These are phyloP conservation scores for Aspergillus nidulans DNA, from an alignment of 495 filamentous ascomycete species.

Conservation along the genomic window DNA sequence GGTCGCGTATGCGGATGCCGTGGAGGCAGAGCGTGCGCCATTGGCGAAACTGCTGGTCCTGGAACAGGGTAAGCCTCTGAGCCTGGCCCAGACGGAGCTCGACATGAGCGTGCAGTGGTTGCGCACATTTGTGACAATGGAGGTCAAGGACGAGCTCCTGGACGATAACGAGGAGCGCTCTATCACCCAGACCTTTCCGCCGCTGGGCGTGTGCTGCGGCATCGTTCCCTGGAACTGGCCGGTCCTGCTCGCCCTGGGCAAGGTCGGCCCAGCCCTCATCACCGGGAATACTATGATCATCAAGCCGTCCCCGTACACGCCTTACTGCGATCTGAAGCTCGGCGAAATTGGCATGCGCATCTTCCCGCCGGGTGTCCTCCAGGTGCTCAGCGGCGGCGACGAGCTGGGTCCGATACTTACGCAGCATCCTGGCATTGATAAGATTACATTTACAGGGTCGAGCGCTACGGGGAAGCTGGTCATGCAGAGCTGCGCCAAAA, in stretches of 20 bases:
- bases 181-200: constrained; percentile 48
- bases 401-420: constrained; percentile 57
- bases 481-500: constrained; percentile 55
- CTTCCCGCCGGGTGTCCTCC: constrained; percentile 63
- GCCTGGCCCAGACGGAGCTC: constrained; percentile 24
- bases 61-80: constrained; percentile 55
- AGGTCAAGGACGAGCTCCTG: constrained; percentile 26
- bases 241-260: constrained; percentile 52
- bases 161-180: constrained; percentile 46
- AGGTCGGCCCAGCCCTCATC: constrained; percentile 52
- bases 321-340: constrained; percentile 54
- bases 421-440: constrained; percentile 56
- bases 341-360: constrained; percentile 53
- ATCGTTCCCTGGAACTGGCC: constrained; percentile 64
- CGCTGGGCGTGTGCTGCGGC: constrained; percentile 54
- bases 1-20: constrained; percentile 46
- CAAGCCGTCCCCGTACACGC: constrained; percentile 63
- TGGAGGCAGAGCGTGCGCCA: constrained; percentile 37
- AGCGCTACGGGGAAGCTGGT: constrained; percentile 60
- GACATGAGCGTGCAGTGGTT: constrained; percentile 20
- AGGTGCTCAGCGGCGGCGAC: constrained; percentile 63
- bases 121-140: constrained; percentile 17
- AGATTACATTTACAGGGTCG: constrained; percentile 68
- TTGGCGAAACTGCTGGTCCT: constrained; percentile 48
- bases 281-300: constrained; percentile 57